Evolutionary conservation across 2,329 filamentous ascomycete species (phyloP).

Genomic region (Curvularia verruculosa): DNA sequence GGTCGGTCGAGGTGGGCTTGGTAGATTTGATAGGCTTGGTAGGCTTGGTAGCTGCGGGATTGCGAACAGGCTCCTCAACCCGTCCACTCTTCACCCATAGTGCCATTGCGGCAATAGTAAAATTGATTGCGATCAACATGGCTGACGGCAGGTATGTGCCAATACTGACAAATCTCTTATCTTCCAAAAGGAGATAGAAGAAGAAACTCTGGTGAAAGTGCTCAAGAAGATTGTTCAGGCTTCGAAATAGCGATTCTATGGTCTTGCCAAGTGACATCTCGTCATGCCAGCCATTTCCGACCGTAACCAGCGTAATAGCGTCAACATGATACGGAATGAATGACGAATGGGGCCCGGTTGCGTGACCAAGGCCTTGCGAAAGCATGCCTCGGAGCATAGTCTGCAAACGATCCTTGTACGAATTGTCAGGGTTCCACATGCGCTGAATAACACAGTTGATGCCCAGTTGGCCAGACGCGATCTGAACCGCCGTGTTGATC

Average conservation of each 20-base stretch:
- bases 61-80: conserved; percentile 23
- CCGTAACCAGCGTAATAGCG: conserved; percentile 88
- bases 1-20: conserved; percentile 59
- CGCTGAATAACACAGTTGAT: conserved; percentile 83
- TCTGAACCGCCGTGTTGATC: conserved; percentile 89
- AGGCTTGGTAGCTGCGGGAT: conserved; percentile 34
- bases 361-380: conserved; percentile 85
- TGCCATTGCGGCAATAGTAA: conserved; percentile 91
- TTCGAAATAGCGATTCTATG: conserved; percentile 88
- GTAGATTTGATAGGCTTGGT: conserved; percentile 48
- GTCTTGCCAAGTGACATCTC: conserved; percentile 94
- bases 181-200: conserved; percentile 94
- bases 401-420: conserved; percentile 78
- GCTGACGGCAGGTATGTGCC: conserved; percentile 95
- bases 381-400: conserved; percentile 94
- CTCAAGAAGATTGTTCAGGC: conserved; percentile 94
- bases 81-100: conserved; percentile 89
- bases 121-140: conserved; percentile 95
- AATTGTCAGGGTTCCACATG: conserved; percentile 78
- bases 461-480: conserved; percentile 90
- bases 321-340: conserved; percentile 99
- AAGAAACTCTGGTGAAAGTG: conserved; percentile 99
- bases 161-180: conserved; percentile 94
- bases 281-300: conserved; percentile 93
- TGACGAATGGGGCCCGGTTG: conserved; percentile 87